Evolutionary conservation across 139 green algal genomes (phyloP).

Genomic region (Tetraselmis striata): DNA sequence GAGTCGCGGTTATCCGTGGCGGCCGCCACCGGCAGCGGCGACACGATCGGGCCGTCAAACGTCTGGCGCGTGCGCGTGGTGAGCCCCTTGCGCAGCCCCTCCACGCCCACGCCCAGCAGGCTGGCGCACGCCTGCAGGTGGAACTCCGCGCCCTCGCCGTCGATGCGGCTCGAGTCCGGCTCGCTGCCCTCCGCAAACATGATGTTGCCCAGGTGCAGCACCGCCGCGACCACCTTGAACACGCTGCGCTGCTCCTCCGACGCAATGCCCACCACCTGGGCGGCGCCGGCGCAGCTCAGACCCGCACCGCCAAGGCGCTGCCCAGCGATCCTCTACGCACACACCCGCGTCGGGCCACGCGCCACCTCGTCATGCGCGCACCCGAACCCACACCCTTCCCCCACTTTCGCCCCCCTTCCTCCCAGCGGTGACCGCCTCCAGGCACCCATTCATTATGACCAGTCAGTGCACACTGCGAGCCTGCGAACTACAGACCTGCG

Average conservation of each 20-base stretch:
- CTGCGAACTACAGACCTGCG: too few species aligned
- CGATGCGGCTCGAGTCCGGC: constrained; percentile 25
- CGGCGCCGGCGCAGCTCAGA: not conserved
- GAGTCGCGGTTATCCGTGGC: constrained; percentile 85
- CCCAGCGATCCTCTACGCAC: not conserved
- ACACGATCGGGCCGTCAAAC: constrained; percentile 82
- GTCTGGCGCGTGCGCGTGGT: constrained; percentile 86
- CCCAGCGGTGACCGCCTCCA: too few species aligned
- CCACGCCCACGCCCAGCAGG: constrained; percentile 66
- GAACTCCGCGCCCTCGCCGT: constrained; percentile 14
- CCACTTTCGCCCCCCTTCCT: too few species aligned
- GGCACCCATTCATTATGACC: too few species aligned
- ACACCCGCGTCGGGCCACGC: not conserved
- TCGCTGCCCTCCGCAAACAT: constrained; percentile 57
- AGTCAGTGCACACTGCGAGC: too few species aligned
- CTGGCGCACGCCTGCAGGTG: constrained; percentile 45
- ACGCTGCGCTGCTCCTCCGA: constrained; percentile 52
- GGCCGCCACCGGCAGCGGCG: constrained; percentile 71
- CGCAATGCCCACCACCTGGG: constrained; percentile 33
- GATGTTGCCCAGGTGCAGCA: constrained; percentile 95
- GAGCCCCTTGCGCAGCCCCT: constrained; percentile 75
- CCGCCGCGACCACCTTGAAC: constrained; percentile 78
- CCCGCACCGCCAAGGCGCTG: not conserved
- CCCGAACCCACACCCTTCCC: not conserved
- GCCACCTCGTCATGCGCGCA: too few species aligned